These are phyloP conservation scores for Lentinus tigrinus DNA, from an alignment of 768 basidiomycete genomes.

Conservation along the genomic window DNA sequence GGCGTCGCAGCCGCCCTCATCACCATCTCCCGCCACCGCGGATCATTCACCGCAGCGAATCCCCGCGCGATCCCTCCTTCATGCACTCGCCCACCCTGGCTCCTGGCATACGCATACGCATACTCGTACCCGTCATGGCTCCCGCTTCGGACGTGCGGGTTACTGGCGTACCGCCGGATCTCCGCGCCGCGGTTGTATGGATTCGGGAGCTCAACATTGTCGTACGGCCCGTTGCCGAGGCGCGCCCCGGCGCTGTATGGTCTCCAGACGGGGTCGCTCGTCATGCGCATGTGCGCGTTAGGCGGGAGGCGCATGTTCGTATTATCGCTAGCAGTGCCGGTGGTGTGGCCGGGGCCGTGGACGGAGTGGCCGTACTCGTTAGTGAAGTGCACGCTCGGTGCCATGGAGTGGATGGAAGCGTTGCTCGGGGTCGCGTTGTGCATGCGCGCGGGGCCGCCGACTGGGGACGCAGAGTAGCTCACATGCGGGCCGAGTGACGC, in stretches of 20 bases:
- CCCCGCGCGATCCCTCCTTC: constrained; percentile 1
- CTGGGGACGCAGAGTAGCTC: not conserved
- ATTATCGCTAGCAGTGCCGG: not conserved
- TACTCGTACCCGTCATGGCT: not conserved
- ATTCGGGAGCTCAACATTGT: constrained; percentile 11
- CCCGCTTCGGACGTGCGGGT: constrained; percentile 12
- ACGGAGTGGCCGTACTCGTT: constrained; percentile 1
- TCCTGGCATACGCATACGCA: not conserved
- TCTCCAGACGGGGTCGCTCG: constrained; percentile 18
- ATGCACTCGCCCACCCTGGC: not conserved
- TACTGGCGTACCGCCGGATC: constrained; percentile 23
- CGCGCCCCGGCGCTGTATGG: constrained; percentile 20
- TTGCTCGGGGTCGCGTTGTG: constrained; percentile 19
- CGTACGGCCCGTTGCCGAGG: not conserved
- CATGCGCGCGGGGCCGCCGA: constrained; percentile 4
- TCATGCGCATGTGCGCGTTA: constrained; percentile 15
- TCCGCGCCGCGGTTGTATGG: constrained; percentile 18
- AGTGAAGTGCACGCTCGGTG: constrained; percentile 23
- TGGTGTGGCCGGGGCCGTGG: not conserved
- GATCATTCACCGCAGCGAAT: not conserved
- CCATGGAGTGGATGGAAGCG: constrained; percentile 24
- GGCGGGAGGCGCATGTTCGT: constrained; percentile 7
- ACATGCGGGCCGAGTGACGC: not conserved
- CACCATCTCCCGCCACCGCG: constrained; percentile 14
- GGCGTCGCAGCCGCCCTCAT: constrained; percentile 6